Conservation (phyloP, 164 flowering plant genomes). For the Piper longum region DNA sequence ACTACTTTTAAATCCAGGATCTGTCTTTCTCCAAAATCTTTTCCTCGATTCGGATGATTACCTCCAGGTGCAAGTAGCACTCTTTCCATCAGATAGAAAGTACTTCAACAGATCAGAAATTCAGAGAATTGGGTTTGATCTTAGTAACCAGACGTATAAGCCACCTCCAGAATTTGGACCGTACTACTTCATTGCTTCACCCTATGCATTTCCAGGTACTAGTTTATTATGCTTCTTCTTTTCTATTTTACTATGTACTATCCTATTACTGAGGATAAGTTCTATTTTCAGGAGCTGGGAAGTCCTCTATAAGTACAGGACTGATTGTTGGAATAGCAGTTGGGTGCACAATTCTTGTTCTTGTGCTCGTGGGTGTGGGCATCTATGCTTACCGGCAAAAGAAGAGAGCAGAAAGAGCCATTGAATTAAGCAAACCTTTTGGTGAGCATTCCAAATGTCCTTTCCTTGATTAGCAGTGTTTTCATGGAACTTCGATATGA, state of each 20-base stretch:
- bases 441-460: constrained; percentile 22
- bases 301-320: constrained; percentile 21
- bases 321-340: constrained; percentile 33
- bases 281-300: constrained; percentile 16
- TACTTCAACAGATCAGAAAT: constrained; percentile 54
- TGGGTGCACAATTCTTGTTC: constrained; percentile 30
- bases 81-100: constrained; percentile 53
- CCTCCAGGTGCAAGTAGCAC: constrained; percentile 55
- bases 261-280: neutral
- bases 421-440: constrained; percentile 49
- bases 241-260: neutral
- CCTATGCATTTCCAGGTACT: constrained; percentile 48
- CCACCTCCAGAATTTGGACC: constrained; percentile 58
- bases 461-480: neutral
- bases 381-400: constrained; percentile 56
- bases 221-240: neutral
- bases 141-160: constrained; percentile 51
- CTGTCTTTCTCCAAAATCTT: constrained; percentile 57
- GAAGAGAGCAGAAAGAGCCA: constrained; percentile 65
- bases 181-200: constrained; percentile 38
- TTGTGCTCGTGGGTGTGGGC: constrained; percentile 36
- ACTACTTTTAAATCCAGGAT: constrained; percentile 61
- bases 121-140: constrained; percentile 45
- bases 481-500: neutral
- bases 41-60: constrained; percentile 59